A percentile compares a stretch with the other conserved stretches of the same genome.
These are phyloP conservation scores for Jatropha podagrica DNA, from an alignment of 441 rosid species.

Conservation along the genomic window DNA sequence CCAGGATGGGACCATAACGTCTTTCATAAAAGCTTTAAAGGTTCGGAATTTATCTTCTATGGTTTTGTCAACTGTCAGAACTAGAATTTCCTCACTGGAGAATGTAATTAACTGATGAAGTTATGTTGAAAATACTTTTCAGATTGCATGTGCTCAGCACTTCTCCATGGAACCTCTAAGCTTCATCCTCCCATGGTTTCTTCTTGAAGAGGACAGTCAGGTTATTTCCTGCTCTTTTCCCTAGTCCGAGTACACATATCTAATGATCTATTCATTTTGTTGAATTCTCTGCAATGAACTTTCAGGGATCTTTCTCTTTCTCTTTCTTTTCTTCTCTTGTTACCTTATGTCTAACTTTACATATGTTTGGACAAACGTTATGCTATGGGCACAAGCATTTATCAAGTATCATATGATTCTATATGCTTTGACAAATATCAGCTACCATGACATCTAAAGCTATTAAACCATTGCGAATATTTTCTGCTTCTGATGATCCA, in stretches of 20 bases:
- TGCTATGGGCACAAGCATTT: neutral
- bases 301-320: neutral
- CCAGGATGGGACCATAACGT: constrained; percentile 87
- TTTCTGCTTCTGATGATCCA: constrained; percentile 6
- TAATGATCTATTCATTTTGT: neutral
- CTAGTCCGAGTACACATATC: neutral
- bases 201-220: constrained; percentile 47
- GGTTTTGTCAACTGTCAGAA: constrained; percentile 8
- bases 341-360: neutral
- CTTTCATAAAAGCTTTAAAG: constrained; percentile 86
- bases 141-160: constrained; percentile 91
- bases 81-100: constrained; percentile 13
- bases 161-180: constrained; percentile 73
- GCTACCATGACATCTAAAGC: constrained; percentile 1
- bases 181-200: constrained; percentile 53
- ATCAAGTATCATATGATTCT: neutral
- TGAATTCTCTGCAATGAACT: neutral
- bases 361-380: neutral
- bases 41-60: constrained; percentile 36
- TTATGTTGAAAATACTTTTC: constrained; percentile 30
- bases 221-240: constrained; percentile 34
- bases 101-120: constrained; percentile 18
- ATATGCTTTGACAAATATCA: constrained; percentile 4
- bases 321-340: neutral
- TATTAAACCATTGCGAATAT: neutral